phyloP scores from a whole-genome alignment of 345 rosid genomes.

The Toxicodendron radicans region DNA sequence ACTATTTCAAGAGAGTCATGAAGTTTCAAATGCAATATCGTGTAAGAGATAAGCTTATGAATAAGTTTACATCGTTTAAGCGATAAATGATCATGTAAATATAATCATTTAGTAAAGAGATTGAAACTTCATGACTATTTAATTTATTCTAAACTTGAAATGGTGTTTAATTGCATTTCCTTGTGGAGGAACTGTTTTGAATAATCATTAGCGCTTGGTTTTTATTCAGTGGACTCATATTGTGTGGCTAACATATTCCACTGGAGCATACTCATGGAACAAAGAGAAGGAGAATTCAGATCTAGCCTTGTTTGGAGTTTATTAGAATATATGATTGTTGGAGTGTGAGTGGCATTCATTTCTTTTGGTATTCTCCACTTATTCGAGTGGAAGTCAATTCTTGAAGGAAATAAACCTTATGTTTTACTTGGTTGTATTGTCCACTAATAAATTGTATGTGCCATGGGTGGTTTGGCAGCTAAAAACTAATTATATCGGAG shows the following conservation, averaged over 20 bases:
- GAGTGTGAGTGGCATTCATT: not conserved
- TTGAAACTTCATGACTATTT: no score
- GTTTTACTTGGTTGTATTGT: not conserved
- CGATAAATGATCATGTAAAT: no score
- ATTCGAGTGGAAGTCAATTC: not conserved
- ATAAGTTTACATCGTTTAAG: no score
- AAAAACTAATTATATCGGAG: not conserved
- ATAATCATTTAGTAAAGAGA: no score
- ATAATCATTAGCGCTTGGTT: not conserved
- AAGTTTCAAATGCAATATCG: no score
- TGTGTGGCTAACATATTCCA: not conserved
- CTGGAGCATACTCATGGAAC: no score
- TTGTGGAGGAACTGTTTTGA: not conserved
- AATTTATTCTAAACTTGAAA: no score
- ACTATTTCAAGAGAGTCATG: no score
- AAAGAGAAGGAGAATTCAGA: not conserved
- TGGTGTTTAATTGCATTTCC: no score
- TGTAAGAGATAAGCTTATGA: no score
- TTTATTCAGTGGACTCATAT: not conserved
- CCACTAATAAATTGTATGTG: not conserved
- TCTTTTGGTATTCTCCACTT: not conserved
- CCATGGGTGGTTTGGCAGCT: not conserved
- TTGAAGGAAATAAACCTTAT: not conserved
- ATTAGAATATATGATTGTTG: not conserved
- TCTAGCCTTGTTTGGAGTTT: not conserved